Base-by-base conservation (phyloP, 345 rosid species). In the Ceriops tagal region DNA sequence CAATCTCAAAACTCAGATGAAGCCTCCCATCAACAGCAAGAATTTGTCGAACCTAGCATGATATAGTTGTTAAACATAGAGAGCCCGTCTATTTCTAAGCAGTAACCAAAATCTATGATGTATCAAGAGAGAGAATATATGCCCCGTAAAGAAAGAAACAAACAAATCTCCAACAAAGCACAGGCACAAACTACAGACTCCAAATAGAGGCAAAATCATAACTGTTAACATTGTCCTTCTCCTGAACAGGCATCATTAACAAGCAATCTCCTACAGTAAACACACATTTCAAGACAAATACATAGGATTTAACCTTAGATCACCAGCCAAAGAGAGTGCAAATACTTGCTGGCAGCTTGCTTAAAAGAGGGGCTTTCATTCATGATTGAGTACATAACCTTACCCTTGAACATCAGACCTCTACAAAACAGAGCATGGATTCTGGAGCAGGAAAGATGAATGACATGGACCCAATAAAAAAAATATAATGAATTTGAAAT, bases 1-100 rank as follows among this genome's bases (percentile, higher is more conserved):
- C 73, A 58, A 89, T 93, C 37, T 85, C 88, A 75, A 91, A 89
- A 79, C 83, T 82, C 74, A 89, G 63, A 80, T 88, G 95, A 67
- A 84, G 74, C 77, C 92, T 88, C 58, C 98, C 98, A 83, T 93
- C 98, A 72, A 74, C 97, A 62, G 98, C 87, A 74, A 88, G 70
- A 76, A 93, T 87, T 78, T 93, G 98, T 66, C 76, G 88, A 67
- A 93, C 98, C 98, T 93, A 85, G 15, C 70, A 74, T 46, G 64
- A 31, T 61, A 47, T n/a, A 70, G 35, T 34, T 63, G 71, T 78
- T 65, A 74, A 53, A 65, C 49, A 37, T 43, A 66, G 61, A 5
- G 53, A 53, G 1, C 32, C 26, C 53, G 51, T 46, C 27, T 20
- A 58, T 21, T 43, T 49, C 49, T 35, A 74, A 59, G 10, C 11